Evolutionary conservation across 129 eudicot genomes (phyloP).

Genomic region (Erigeron canadensis): DNA sequence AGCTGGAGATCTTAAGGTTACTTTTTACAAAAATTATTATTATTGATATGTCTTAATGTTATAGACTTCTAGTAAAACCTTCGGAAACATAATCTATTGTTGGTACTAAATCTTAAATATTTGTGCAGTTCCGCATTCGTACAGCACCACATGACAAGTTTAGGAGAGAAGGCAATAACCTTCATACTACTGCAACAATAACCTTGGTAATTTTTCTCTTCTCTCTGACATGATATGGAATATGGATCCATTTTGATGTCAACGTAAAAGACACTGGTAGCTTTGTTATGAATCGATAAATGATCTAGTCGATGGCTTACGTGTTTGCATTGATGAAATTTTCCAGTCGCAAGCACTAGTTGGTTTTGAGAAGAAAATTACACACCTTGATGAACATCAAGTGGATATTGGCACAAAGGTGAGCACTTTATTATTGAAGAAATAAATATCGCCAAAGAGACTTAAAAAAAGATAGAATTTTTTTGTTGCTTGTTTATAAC

Average conservation of each 20-base stretch:
- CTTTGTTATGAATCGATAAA: too few species aligned
- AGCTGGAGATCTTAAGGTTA: constrained; percentile 91
- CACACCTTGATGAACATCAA: constrained; percentile 84
- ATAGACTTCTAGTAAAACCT: background rate
- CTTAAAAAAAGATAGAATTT: background rate
- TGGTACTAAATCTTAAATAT: constrained; percentile 8
- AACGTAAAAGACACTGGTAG: too few species aligned
- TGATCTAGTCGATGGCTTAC: background rate
- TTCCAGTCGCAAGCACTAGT: constrained; percentile 90
- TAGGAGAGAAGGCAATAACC: constrained; percentile 84
- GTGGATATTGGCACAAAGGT: constrained; percentile 84
- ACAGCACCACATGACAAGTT: constrained; percentile 90
- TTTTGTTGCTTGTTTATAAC: background rate
- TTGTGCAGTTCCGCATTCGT: constrained; percentile 73
- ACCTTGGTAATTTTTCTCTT: constrained; percentile 59
- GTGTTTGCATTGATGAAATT: background rate
- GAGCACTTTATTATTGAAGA: background rate
- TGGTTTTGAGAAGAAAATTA: constrained; percentile 83
- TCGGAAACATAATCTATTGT: background rate
- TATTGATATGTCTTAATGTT: constrained; percentile 8
- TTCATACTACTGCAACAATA: constrained; percentile 73
- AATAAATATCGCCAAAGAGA: background rate
- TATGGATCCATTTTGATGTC: too few species aligned
- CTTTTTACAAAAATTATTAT: constrained; percentile 12
- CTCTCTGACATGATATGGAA: too few species aligned